phyloP scores from a whole-genome alignment of 2,329 filamentous ascomycete species.

The Colletotrichum viniferum region DNA sequence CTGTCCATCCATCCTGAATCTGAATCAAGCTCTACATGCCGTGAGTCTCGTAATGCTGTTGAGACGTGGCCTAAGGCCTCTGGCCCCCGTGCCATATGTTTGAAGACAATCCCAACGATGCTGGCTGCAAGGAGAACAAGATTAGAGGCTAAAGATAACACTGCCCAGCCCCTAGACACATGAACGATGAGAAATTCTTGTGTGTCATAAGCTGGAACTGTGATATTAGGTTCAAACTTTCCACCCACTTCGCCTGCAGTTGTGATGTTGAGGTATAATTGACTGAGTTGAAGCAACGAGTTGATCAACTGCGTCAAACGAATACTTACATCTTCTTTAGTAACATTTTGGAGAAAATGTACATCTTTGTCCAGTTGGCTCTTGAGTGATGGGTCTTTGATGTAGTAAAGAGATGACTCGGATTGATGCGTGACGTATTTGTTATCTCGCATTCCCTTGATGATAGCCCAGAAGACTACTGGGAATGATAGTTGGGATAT shows the following conservation, averaged over 20 bases:
- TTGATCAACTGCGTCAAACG: not conserved
- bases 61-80: not conserved
- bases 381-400: not conserved
- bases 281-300: accelerated
- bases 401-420: not conserved
- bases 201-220: accelerated
- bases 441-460: no score
- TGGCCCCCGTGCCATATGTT: not conserved
- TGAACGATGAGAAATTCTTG: not conserved
- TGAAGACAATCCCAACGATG: not conserved
- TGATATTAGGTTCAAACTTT: not conserved
- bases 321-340: not conserved
- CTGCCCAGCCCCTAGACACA: not conserved
- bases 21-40: not conserved
- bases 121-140: not conserved
- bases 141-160: not conserved
- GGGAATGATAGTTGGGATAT: no score
- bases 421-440: not conserved
- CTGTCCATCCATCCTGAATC: not conserved
- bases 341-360: no score
- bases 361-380: no score
- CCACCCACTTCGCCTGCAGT: accelerated
- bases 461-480: no score
- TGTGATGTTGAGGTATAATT: accelerated
- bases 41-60: not conserved